phyloP scores from a whole-genome alignment of 2,329 filamentous ascomycete species.

The Neofusicoccum laricinum region DNA sequence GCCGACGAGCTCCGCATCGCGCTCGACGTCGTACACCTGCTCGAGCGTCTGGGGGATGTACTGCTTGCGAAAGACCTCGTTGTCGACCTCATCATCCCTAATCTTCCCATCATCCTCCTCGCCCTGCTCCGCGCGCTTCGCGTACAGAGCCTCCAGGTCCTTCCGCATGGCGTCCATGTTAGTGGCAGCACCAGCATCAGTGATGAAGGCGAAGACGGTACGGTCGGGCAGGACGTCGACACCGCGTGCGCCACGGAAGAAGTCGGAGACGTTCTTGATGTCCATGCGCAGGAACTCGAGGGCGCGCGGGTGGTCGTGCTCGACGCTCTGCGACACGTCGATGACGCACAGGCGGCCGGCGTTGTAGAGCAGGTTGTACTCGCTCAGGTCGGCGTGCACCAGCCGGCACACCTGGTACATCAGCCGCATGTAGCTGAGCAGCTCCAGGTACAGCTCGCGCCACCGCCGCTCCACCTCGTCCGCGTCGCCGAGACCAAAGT shows the following conservation, averaged over 20 bases:
- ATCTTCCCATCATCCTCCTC: conserved; percentile 40
- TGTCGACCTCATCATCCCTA: conserved; percentile 68
- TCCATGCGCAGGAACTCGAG: conserved; percentile 97
- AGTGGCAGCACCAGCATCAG: conserved; percentile 56
- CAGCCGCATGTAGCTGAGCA: conserved; percentile 83
- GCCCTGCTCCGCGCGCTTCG: conserved; percentile 53
- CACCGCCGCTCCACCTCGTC: conserved; percentile 64
- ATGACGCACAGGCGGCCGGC: conserved; percentile 83
- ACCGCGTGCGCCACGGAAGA: conserved; percentile 75
- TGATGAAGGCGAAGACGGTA: conserved; percentile 81
- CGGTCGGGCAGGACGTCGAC: conserved; percentile 79
- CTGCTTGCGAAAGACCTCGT: conserved; percentile 90
- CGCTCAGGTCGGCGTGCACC: conserved; percentile 93
- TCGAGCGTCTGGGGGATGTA: conserved; percentile 96
- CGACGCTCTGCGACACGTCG: conserved; percentile 95
- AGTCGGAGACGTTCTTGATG: conserved; percentile 93
- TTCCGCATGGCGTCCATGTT: conserved; percentile 61
- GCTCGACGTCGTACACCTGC: conserved; percentile 94
- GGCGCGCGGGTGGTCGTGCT: conserved; percentile 90
- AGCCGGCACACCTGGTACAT: conserved; percentile 91
- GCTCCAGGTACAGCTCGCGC: conserved; percentile 74
- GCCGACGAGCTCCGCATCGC: conserved; percentile 75
- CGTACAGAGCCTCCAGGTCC: conserved; percentile 66
- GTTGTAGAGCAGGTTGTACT: conserved; percentile 96
- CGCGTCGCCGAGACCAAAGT: conserved; percentile 54